Base-by-base conservation (phyloP, 1,139 yeast genomes). In the Taphrina deformans region DNA sequence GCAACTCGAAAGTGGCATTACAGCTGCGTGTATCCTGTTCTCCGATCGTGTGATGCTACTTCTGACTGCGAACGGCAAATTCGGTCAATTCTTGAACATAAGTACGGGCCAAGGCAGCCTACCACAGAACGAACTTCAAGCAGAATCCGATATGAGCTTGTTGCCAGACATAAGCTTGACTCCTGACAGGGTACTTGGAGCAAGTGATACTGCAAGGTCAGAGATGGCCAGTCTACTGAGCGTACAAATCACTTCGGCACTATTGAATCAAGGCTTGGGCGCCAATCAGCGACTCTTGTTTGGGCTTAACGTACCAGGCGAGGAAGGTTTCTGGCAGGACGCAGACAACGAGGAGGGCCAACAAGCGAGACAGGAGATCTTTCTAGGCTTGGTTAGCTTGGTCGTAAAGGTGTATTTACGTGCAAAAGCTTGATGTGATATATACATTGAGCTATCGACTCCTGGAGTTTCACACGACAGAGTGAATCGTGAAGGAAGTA, bases 391-490 rank as follows among this genome's bases (percentile, higher is more conserved):
- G 35, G 26, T 48, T 14, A 38, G 35, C n/a, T 3, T 48, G 18
- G 33, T 38, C 14, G 35, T 48, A 33, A 55, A 77, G 78, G 14
- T 65, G 63, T 29, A 71, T 62, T 9, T 55, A 21, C 24, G 7
- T 44, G 48, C 48, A 7, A 44, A 44, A 9, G 41, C 41, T 2
- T 38, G 41, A 38, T 1, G 14, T 14, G 16, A 38, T n/a, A n/a
- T n/a, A n/a, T n/a, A n/a, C n/a, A n/a, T n/a, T n/a, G n/a, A n/a
- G n/a, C n/a, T n/a, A n/a, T n/a, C n/a, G n/a, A n/a, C n/a, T n/a
- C n/a, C n/a, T n/a, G n/a, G n/a, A n/a, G n/a, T n/a, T n/a, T n/a
- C n/a, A n/a, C n/a, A n/a, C n/a, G n/a, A n/a, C n/a, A n/a, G n/a
- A n/a, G n/a, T n/a, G n/a, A n/a, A n/a, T n/a, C n/a, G n/a, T n/a